phyloP scores from a whole-genome alignment of 495 filamentous ascomycete species.

The Evansstolkia leycettana region DNA sequence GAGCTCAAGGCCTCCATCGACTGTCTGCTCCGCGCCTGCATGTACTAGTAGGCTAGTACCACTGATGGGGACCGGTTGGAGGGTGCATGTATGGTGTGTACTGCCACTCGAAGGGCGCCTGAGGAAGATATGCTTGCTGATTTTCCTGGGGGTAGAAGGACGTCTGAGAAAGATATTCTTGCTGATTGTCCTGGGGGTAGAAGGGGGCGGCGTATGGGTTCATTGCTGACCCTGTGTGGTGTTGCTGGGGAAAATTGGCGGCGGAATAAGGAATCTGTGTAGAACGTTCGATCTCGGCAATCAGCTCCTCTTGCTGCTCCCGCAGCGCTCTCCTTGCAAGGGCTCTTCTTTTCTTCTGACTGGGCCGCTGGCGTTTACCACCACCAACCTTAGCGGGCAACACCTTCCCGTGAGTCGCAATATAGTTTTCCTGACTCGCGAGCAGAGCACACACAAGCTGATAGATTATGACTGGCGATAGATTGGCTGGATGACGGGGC shows the following conservation, averaged over 20 bases:
- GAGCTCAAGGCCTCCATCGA: no score
- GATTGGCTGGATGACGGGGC: neutral
- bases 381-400: neutral
- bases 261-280: neutral
- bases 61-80: neutral
- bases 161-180: no score
- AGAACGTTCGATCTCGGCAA: neutral
- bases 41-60: neutral
- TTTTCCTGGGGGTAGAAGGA: no score
- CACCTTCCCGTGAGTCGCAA: neutral
- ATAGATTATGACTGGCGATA: neutral
- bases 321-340: neutral
- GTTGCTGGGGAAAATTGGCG: neutral
- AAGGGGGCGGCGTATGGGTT: no score
- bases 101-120: neutral
- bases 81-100: neutral
- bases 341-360: constrained; percentile 1
- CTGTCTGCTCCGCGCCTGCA: neutral
- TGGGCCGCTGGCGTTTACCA: constrained; percentile 1
- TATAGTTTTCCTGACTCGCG: neutral
- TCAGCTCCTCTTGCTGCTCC: neutral
- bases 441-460: constrained; percentile 1
- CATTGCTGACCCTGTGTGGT: no score
- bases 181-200: no score
- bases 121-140: no score